Conservation (phyloP, 441 rosid species). For the Rhodomyrtus psidioides region DNA sequence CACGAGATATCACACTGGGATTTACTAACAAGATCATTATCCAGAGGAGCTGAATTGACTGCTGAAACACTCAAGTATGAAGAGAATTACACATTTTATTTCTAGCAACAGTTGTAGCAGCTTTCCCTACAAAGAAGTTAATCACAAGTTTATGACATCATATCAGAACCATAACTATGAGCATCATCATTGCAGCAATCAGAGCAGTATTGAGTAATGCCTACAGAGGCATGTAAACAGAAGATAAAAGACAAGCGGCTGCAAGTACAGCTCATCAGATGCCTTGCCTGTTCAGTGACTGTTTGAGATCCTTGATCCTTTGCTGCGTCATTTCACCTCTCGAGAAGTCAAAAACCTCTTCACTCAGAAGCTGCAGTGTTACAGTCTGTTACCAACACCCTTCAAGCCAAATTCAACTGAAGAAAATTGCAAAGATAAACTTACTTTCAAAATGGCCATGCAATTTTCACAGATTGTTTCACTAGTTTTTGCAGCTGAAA, state of each 20-base stretch:
- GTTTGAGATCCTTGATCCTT: slow-evolving; percentile 98
- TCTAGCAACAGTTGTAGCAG: neutral
- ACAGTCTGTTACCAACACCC: slow-evolving; percentile 8
- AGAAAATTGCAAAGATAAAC: slow-evolving; percentile 4
- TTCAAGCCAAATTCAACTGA: neutral
- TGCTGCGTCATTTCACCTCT: slow-evolving; percentile 99
- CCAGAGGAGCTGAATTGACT: neutral
- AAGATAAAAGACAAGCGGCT: neutral
- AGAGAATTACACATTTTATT: neutral
- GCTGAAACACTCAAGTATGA: neutral
- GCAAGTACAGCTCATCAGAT: neutral
- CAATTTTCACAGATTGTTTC: slow-evolving; percentile 99
- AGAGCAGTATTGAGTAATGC: neutral
- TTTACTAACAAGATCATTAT: neutral
- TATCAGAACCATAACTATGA: neutral
- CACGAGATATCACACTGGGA: neutral
- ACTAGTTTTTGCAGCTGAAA: slow-evolving; percentile 98
- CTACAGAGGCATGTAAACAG: neutral
- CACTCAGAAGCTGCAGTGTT: slow-evolving; percentile 80
- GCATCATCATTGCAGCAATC: neutral
- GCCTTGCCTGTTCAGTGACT: slow-evolving; percentile 82
- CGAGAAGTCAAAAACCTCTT: slow-evolving; percentile 99
- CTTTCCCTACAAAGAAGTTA: neutral
- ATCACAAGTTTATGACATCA: neutral
- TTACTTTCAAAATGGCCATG: slow-evolving; percentile 95